Evolutionary conservation across 257 asterid genomes (phyloP), one percentile per base, ranked within the genome.

Genomic region (Paraleonurus japonicus): DNA sequence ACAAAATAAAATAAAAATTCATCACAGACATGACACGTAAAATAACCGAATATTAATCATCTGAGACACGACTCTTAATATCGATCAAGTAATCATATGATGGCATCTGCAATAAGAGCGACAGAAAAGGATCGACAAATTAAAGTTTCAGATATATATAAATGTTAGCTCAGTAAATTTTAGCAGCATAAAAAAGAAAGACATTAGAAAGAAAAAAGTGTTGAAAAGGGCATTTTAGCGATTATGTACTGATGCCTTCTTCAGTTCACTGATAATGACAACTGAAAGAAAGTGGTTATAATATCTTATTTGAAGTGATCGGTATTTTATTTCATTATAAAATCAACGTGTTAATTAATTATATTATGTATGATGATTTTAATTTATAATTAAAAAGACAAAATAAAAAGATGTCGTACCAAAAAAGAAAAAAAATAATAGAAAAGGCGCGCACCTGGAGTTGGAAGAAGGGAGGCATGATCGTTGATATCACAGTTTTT

Each of bases 381-480:
- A n/a, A n/a, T 35, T 35, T 35, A 35, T 8, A 35, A 7, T 35
- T 35, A 12, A 35, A 1, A 3, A 35, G 9, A 28, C 33, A 0
- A 28, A 35, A 35, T 1, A 35, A 35, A 8, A 32, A 32, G n/a
- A 35, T 35, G 2, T 35, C 11, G 2, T 7, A 8, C 12, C 12
- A 5, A 28, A 28, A 28, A 35, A 7, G 8, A 35, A 35, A 35
- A 11, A 32, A 7, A 2, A 16, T 28, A 5, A 17, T 8, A 24
- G 58, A 37, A 33, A 26, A 16, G 17, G 22, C 10, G 54, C 17
- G 30, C 19, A 47, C 94, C 92, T 84, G 63, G 76, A 61, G 70
- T 67, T 5, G 62, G 85, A 53, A 81, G 83, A 45, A 85, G 90
- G 27, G 85, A 80, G 65, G 79, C 73, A 43, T 78, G 67, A 32